A percentile compares a stretch with the other conserved stretches of the same genome.
These are phyloP conservation scores for Cytospora schulzeri DNA, from an alignment of 2,329 filamentous ascomycete species.

Conservation along the genomic window DNA sequence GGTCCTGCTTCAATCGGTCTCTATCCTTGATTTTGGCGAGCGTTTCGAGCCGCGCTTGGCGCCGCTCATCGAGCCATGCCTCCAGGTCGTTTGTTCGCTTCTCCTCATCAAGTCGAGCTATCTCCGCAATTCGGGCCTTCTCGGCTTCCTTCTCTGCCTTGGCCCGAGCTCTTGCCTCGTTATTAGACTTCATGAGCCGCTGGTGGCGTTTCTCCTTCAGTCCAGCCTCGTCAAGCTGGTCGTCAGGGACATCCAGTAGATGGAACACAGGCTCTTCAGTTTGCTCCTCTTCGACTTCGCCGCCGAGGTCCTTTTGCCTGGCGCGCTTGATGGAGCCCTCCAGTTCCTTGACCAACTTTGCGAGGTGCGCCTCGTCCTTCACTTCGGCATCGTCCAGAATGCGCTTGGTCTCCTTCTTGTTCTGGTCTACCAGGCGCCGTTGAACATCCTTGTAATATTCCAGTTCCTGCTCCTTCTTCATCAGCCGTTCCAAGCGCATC, in stretches of 20 bases:
- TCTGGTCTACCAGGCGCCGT: constrained; percentile 68
- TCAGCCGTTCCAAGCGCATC: constrained; percentile 92
- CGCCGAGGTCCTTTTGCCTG: constrained; percentile 89
- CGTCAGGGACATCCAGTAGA: constrained; percentile 85
- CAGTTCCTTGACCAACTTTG: constrained; percentile 82
- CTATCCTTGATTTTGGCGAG: constrained; percentile 90
- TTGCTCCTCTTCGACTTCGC: constrained; percentile 75
- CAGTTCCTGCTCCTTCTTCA: constrained; percentile 92
- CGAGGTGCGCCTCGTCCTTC: constrained; percentile 85
- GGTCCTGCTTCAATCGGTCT: constrained; percentile 88
- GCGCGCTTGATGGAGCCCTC: constrained; percentile 89
- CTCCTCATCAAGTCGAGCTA: constrained; percentile 81
- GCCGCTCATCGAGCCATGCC: constrained; percentile 81
- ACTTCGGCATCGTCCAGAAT: constrained; percentile 88
- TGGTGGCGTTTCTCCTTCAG: constrained; percentile 93
- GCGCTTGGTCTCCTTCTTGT: constrained; percentile 87
- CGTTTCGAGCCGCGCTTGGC: constrained; percentile 68
- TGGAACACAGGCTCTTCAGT: constrained; percentile 82
- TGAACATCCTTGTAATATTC: constrained; percentile 92
- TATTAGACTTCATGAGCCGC: constrained; percentile 88
- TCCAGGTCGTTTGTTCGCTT: constrained; percentile 83
- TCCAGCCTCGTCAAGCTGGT: constrained; percentile 87
- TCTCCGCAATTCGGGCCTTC: constrained; percentile 79
- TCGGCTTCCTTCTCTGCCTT: constrained; percentile 96
- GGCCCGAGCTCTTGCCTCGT: constrained; percentile 89